phyloP scores from a whole-genome alignment of 2,329 filamentous ascomycete genomes.

The Orbilia javanica region DNA sequence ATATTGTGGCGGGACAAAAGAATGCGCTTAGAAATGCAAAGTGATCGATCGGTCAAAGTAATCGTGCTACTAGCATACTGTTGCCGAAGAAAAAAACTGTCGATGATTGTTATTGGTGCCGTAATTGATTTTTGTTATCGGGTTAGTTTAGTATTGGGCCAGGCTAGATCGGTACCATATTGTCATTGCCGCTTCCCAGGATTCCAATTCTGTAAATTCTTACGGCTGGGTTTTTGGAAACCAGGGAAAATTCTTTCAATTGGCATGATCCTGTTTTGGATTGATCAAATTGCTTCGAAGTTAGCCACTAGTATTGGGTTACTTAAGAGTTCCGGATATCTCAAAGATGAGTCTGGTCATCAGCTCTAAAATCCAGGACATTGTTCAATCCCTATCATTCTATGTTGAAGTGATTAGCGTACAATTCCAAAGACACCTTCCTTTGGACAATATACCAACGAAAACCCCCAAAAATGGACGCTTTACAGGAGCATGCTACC shows the following conservation, averaged over 20 bases:
- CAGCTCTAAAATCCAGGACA: background rate
- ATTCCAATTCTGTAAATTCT: too few relatives aligned
- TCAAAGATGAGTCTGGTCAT: background rate
- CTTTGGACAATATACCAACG: background rate
- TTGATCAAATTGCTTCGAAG: too few relatives aligned
- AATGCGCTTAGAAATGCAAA: too few relatives aligned
- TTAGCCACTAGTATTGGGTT: background rate
- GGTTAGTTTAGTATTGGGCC: background rate
- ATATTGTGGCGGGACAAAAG: background rate
- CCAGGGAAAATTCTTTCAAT: too few relatives aligned
- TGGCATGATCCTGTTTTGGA: too few relatives aligned
- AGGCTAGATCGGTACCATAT: too few relatives aligned
- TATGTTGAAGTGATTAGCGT: background rate
- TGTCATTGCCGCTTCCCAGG: too few relatives aligned
- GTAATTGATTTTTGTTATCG: background rate
- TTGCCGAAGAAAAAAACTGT: too few relatives aligned
- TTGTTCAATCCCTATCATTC: background rate
- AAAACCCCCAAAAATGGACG: constrained; percentile 9
- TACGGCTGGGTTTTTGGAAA: too few relatives aligned
- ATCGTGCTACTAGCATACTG: too few relatives aligned
- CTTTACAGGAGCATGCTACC: constrained; percentile 16
- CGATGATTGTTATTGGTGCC: background rate
- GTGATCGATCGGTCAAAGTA: too few relatives aligned
- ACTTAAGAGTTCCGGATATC: background rate
- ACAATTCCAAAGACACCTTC: background rate